Percentiles rank a stretch among this genome's conserved stretches.
Evolutionary conservation across 192 early-diverging fungal species (phyloP).

Genomic region (Linnemannia schmuckeri): DNA sequence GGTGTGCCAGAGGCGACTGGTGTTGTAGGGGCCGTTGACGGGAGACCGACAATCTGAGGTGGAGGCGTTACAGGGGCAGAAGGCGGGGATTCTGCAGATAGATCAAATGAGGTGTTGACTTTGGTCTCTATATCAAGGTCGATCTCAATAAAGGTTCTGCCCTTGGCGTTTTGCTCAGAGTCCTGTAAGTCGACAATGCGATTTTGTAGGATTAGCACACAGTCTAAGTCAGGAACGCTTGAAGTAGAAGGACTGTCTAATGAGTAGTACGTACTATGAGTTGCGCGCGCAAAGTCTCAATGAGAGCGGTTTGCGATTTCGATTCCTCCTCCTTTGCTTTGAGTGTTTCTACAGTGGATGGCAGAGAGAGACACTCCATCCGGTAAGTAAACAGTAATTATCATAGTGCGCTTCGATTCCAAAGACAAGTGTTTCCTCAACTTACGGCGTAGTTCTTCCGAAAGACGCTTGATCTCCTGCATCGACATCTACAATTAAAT

Average conservation of each 20-base stretch:
- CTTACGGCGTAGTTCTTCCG: constrained; percentile 36
- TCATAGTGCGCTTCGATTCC: background rate
- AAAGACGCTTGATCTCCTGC: constrained; percentile 55
- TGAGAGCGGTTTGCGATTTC: constrained; percentile 21
- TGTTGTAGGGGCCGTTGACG: background rate
- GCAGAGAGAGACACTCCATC: background rate
- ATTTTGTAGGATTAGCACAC: background rate
- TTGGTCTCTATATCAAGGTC: constrained; percentile 11
- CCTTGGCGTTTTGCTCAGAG: background rate
- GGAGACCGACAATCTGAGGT: background rate
- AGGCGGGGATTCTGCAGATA: background rate
- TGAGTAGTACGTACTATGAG: background rate
- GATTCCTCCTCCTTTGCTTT: constrained; percentile 22
- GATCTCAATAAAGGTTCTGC: background rate
- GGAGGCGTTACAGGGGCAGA: constrained; percentile 2
- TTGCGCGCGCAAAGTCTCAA: constrained; percentile 28
- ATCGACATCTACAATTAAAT: constrained; percentile 51
- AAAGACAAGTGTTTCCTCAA: background rate
- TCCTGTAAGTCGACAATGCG: background rate
- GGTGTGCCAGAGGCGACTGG: background rate
- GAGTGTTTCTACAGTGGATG: constrained; percentile 11
- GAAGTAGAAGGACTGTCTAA: background rate
- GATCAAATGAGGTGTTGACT: constrained; percentile 17
- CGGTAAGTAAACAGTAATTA: background rate
- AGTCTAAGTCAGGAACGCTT: background rate